These are phyloP conservation scores for Bocquillonia castaneifolia DNA, from an alignment of 441 rosid genomes.

Conservation along the genomic window DNA sequence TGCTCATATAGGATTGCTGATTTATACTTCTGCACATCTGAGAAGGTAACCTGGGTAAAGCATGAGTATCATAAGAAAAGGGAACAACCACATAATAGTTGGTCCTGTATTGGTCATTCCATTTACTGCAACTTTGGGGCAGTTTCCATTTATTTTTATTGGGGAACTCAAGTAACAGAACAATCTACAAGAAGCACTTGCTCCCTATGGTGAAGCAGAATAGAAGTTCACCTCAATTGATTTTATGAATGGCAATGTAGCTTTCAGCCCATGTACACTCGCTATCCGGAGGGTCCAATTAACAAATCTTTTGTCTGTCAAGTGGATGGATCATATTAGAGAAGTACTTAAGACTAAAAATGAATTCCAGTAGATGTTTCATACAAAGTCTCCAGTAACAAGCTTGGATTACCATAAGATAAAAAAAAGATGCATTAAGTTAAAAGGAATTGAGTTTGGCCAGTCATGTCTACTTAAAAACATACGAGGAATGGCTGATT, in stretches of 20 bases:
- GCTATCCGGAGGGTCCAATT: conserved; percentile 82
- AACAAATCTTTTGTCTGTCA: conserved; percentile 62
- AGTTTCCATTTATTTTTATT: background rate
- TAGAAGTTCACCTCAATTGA: conserved; percentile 61
- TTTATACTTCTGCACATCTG: conserved; percentile 62
- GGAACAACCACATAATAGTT: conserved; percentile 4
- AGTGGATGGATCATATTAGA: conserved; percentile 21
- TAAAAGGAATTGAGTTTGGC: background rate
- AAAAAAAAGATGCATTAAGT: background rate
- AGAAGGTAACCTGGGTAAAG: conserved; percentile 60
- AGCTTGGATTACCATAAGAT: background rate
- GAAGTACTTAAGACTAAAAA: background rate
- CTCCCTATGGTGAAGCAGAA: background rate
- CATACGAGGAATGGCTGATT: background rate
- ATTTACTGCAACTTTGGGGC: background rate
- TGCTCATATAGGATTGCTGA: conserved; percentile 59
- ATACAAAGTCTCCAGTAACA: background rate
- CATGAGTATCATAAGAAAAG: conserved; percentile 17
- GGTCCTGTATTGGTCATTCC: background rate
- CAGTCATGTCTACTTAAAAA: conserved; percentile 1
- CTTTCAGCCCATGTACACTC: conserved; percentile 65
- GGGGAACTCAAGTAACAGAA: background rate
- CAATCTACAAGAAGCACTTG: background rate
- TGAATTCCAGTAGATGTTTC: conserved; percentile 7
- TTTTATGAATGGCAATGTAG: conserved; percentile 72